Percentiles rank a stretch among this genome's conserved stretches.
phyloP scores from a whole-genome alignment of 768 basidiomycete species.

The Panus rudis region DNA sequence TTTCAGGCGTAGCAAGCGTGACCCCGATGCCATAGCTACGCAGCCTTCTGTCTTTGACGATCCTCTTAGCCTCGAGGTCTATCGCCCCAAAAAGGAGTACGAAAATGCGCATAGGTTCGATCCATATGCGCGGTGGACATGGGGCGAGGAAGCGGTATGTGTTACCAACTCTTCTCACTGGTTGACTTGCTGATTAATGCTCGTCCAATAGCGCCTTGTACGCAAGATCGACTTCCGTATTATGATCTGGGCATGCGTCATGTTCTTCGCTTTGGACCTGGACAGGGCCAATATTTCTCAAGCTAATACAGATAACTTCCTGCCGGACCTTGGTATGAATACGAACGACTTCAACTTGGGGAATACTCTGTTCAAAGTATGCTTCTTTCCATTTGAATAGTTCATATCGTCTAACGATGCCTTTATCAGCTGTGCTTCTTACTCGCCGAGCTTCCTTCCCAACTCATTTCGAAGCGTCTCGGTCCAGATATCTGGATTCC shows the following conservation, averaged over 20 bases:
- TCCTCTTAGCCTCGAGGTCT: slow-evolving; percentile 40
- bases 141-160: slow-evolving; percentile 54
- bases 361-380: slow-evolving; percentile 50
- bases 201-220: slow-evolving; percentile 32
- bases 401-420: background rate
- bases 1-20: slow-evolving; percentile 22
- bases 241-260: slow-evolving; percentile 53
- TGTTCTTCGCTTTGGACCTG: slow-evolving; percentile 57
- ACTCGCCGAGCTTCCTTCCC: slow-evolving; percentile 57
- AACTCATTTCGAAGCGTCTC: slow-evolving; percentile 61
- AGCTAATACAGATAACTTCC: slow-evolving; percentile 65
- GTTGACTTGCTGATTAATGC: background rate
- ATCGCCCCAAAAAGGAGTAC: slow-evolving; percentile 45
- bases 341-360: slow-evolving; percentile 62
- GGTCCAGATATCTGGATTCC: slow-evolving; percentile 67
- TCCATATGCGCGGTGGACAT: slow-evolving; percentile 62
- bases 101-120: slow-evolving; percentile 64
- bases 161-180: background rate
- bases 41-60: slow-evolving; percentile 61
- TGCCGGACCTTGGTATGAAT: slow-evolving; percentile 50
- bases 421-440: slow-evolving; percentile 20
- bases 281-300: slow-evolving; percentile 58
- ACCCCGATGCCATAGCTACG: slow-evolving; percentile 50
- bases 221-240: slow-evolving; percentile 57
- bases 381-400: slow-evolving; percentile 12